Conservation (phyloP, 495 filamentous ascomycete genomes). For the Aspergillus egyptiacus region DNA sequence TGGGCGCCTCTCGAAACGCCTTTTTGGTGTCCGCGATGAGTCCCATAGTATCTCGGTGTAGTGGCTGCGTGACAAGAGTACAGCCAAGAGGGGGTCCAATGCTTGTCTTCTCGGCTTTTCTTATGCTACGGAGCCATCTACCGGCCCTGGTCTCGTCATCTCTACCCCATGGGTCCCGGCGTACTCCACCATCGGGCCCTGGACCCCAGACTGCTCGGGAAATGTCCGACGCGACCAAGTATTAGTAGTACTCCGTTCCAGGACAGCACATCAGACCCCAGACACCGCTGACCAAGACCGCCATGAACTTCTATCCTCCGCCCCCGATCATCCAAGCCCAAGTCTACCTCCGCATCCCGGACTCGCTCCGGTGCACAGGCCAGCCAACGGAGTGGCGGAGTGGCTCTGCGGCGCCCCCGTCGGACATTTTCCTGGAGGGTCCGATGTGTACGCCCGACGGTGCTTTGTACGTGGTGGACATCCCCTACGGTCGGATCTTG, state of each 20-base stretch:
- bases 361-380: constrained; percentile 15
- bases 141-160: too few species aligned
- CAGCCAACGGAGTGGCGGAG: constrained; percentile 18
- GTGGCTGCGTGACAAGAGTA: too few species aligned
- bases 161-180: too few species aligned
- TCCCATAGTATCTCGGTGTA: constrained; percentile 44
- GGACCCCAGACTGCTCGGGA: too few species aligned
- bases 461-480: constrained; percentile 21
- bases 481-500: constrained; percentile 27
- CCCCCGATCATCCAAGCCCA: constrained; percentile 20
- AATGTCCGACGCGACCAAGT: not conserved
- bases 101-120: too few species aligned
- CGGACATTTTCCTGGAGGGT: constrained; percentile 24
- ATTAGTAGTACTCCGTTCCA: not conserved
- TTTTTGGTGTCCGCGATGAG: constrained; percentile 56
- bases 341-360: constrained; percentile 17
- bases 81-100: too few species aligned
- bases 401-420: constrained; percentile 15
- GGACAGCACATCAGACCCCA: not conserved
- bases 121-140: too few species aligned
- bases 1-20: constrained; percentile 17
- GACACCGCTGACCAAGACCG: too few species aligned
- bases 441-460: constrained; percentile 14
- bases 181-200: too few species aligned
- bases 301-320: constrained; percentile 23